These are phyloP conservation scores for Plasmodium berghei DNA, from an alignment of 169 alveolate genomes.

Conservation along the genomic window DNA sequence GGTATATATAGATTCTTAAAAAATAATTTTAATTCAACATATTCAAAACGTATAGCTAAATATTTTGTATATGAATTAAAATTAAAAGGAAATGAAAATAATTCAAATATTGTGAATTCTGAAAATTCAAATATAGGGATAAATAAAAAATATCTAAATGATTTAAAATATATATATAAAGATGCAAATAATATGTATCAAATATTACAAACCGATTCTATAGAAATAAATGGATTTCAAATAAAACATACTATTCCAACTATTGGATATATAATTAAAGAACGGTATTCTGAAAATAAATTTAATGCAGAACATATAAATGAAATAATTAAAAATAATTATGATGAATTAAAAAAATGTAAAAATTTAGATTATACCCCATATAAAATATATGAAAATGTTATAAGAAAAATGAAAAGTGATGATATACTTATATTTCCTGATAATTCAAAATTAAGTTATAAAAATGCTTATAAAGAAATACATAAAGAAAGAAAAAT, in stretches of 20 bases:
- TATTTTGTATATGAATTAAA: conserved; percentile 31
- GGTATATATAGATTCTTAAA: conserved; percentile 77
- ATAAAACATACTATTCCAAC: conserved; percentile 88
- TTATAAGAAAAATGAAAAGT: conserved; percentile 42
- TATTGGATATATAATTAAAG: conserved; percentile 88
- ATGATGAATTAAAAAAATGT: conserved; percentile 41
- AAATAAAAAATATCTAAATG: not conserved
- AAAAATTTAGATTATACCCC: conserved; percentile 41
- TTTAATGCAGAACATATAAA: conserved; percentile 76
- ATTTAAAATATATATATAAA: conserved; percentile 46
- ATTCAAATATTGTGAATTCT: too few species aligned
- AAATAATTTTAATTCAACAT: conserved; percentile 18
- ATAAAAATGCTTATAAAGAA: conserved; percentile 29
- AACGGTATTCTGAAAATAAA: conserved; percentile 70
- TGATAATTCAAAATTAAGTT: conserved; percentile 21
- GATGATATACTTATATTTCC: conserved; percentile 19
- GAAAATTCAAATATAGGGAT: not conserved
- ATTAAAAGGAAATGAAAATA: not conserved
- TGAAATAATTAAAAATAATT: conserved; percentile 76
- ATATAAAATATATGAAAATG: conserved; percentile 56
- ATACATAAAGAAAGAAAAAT: conserved; percentile 74
- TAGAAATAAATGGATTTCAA: conserved; percentile 79
- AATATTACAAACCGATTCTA: conserved; percentile 75
- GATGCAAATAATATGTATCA: conserved; percentile 72
- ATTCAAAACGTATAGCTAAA: conserved; percentile 28